Percentiles rank a stretch among this genome's conserved stretches.
Conservation (phyloP, 345 rosid species). For the Eucalyptus brandiana region DNA sequence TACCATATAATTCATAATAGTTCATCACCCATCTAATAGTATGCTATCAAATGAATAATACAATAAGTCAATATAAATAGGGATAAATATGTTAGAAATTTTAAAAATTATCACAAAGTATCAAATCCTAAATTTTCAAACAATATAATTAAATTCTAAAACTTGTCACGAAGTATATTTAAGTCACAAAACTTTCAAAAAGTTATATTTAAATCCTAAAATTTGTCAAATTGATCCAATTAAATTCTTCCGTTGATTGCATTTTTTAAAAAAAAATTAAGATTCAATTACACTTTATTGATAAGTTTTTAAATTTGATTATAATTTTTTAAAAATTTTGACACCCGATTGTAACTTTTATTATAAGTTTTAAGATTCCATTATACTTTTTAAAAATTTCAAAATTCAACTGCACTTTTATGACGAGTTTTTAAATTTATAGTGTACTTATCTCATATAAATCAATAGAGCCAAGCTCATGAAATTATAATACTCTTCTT, state of each 20-base stretch:
- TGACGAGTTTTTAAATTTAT: rapidly evolving
- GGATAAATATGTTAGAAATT: too few relatives aligned
- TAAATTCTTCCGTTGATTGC: rapidly evolving
- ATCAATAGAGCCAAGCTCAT: neutral
- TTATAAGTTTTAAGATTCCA: rapidly evolving
- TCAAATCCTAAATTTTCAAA: rapidly evolving
- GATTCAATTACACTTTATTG: rapidly evolving
- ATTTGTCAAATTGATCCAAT: rapidly evolving
- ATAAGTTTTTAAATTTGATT: rapidly evolving
- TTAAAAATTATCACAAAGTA: rapidly evolving
- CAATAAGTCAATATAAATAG: neutral
- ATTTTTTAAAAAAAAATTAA: too few relatives aligned
- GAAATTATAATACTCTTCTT: rapidly evolving
- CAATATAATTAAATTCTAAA: rapidly evolving
- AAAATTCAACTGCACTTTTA: rapidly evolving
- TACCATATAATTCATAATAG: neutral
- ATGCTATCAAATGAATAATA: neutral
- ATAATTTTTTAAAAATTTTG: rapidly evolving
- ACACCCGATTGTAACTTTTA: rapidly evolving
- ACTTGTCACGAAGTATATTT: rapidly evolving
- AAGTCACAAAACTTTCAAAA: rapidly evolving
- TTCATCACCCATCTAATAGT: neutral
- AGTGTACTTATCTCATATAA: too few relatives aligned
- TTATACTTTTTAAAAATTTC: rapidly evolving
- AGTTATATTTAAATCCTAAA: rapidly evolving